Conservation (phyloP, 2,329 filamentous ascomycete species). For the Amesomyces nigricolor region DNA sequence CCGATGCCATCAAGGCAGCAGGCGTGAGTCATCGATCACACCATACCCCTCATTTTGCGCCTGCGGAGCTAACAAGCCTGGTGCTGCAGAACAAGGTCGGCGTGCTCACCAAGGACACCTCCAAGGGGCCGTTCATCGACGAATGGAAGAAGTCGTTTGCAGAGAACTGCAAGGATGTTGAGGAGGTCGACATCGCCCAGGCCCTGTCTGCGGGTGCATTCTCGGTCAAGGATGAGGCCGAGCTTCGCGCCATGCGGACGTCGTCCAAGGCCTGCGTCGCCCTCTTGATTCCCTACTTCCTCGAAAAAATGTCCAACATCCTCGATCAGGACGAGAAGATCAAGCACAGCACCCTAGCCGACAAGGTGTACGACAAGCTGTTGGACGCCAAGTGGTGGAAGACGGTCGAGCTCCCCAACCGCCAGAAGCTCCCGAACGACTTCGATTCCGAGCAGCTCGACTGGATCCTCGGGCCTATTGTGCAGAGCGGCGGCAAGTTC, state of each 20-base stretch:
- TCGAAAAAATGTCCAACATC: conserved; percentile 96
- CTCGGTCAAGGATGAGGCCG: conserved; percentile 89
- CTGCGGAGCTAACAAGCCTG: conserved; percentile 21
- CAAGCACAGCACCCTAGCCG: conserved; percentile 78
- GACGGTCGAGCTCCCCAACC: conserved; percentile 61
- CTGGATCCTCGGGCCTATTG: conserved; percentile 84
- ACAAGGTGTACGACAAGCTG: conserved; percentile 84
- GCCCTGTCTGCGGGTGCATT: conserved; percentile 81
- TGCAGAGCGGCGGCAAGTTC: conserved; percentile 94
- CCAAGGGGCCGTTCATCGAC: conserved; percentile 83
- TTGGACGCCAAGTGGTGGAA: conserved; percentile 94
- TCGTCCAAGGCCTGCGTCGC: conserved; percentile 91
- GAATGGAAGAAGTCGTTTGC: conserved; percentile 87
- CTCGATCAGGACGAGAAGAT: conserved; percentile 97
- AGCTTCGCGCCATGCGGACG: conserved; percentile 88
- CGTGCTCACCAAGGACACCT: conserved; percentile 74
- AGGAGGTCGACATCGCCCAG: conserved; percentile 78
- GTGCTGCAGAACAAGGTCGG: conserved; percentile 75
- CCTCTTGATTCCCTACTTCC: conserved; percentile 91
- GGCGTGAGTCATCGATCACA: conserved; percentile 57
- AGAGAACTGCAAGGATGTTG: conserved; percentile 74
- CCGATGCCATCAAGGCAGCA: conserved; percentile 79
- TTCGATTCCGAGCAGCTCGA: conserved; percentile 87
- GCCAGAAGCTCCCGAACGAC: conserved; percentile 73
- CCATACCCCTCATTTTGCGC: neutral